Percentiles rank a stretch among this genome's conserved stretches.
Evolutionary conservation across 2,329 filamentous ascomycete genomes (phyloP).

Genomic region (Aspergillus tamarii): DNA sequence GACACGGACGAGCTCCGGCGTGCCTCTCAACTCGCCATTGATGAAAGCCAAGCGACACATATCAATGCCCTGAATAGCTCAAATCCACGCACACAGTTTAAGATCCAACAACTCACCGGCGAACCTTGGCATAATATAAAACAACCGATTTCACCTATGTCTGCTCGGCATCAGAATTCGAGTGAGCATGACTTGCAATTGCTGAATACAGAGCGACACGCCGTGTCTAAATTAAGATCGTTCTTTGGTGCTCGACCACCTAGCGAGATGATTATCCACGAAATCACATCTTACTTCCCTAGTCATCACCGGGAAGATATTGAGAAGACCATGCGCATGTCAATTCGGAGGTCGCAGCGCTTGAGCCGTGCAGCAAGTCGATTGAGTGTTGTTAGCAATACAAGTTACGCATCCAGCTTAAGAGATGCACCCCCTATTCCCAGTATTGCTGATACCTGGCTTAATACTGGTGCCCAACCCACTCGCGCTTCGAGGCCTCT

Average conservation of each 20-base stretch:
- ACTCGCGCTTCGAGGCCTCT: conserved; percentile 58
- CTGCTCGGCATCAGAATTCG: conserved; percentile 38
- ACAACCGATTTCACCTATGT: conserved; percentile 79
- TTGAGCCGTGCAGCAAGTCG: conserved; percentile 92
- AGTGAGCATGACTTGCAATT: conserved; percentile 34
- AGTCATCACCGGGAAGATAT: conserved; percentile 93
- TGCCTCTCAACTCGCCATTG: conserved; percentile 84
- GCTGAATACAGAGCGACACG: conserved; percentile 35
- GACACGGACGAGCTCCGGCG: conserved; percentile 83
- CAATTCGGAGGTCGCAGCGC: conserved; percentile 84
- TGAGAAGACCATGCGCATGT: conserved; percentile 91
- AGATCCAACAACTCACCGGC: conserved; percentile 86
- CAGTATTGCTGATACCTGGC: conserved; percentile 92
- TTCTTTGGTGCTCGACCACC: conserved; percentile 93
- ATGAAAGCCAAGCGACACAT: conserved; percentile 79
- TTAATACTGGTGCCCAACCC: conserved; percentile 62
- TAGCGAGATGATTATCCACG: conserved; percentile 95
- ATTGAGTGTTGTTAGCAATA: conserved; percentile 88
- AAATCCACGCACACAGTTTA: conserved; percentile 79
- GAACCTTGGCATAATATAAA: conserved; percentile 84
- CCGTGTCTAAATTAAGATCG: conserved; percentile 48
- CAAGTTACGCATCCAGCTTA: conserved; percentile 89
- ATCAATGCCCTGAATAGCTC: conserved; percentile 60
- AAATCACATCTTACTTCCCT: conserved; percentile 95
- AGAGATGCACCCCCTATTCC: conserved; percentile 94